Percentiles rank a stretch among this genome's conserved stretches.
phyloP scores from a whole-genome alignment of 2,329 filamentous ascomycete species.

The Kalaharituber pfeilii region DNA sequence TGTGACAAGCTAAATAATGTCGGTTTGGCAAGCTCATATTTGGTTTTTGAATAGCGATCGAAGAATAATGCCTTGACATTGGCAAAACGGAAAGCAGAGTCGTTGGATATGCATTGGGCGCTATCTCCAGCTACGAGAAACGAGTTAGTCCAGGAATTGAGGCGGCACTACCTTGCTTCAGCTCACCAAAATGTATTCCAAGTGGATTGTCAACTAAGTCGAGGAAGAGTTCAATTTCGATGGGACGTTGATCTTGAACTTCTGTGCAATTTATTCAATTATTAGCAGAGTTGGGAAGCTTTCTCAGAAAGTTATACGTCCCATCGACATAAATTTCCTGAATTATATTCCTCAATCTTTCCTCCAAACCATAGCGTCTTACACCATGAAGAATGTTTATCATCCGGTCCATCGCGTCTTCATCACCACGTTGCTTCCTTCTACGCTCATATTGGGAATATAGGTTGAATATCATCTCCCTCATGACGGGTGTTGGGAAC shows the following conservation, averaged over 20 bases:
- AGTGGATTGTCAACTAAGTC: slow-evolving; percentile 20
- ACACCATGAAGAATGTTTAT: slow-evolving; percentile 9
- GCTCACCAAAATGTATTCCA: slow-evolving; percentile 22
- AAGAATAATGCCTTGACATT: slow-evolving; percentile 25
- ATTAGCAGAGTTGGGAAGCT: too few species aligned
- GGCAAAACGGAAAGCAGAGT: slow-evolving; percentile 25
- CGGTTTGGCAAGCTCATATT: slow-evolving; percentile 14
- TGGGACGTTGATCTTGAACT: slow-evolving; percentile 23
- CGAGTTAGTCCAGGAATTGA: too few species aligned
- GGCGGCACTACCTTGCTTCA: too few species aligned
- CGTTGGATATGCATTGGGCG: slow-evolving; percentile 26
- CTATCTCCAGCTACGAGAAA: slow-evolving; percentile 21
- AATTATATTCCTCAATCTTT: not conserved
- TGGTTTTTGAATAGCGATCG: slow-evolving; percentile 17
- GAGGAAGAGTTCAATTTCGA: slow-evolving; percentile 23
- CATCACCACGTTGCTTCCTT: slow-evolving; percentile 5
- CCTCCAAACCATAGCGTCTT: not conserved
- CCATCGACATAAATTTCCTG: slow-evolving; percentile 23
- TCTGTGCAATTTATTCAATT: slow-evolving; percentile 14
- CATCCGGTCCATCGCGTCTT: slow-evolving; percentile 18
- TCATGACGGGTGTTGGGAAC: slow-evolving; percentile 19
- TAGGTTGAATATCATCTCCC: slow-evolving; percentile 19
- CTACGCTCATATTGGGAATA: slow-evolving; percentile 22
- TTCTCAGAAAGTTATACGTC: not conserved
- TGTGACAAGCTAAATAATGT: slow-evolving; percentile 22